Evolutionary conservation across 164 flowering plant species (phyloP).

Genomic region (Vitis riparia): DNA sequence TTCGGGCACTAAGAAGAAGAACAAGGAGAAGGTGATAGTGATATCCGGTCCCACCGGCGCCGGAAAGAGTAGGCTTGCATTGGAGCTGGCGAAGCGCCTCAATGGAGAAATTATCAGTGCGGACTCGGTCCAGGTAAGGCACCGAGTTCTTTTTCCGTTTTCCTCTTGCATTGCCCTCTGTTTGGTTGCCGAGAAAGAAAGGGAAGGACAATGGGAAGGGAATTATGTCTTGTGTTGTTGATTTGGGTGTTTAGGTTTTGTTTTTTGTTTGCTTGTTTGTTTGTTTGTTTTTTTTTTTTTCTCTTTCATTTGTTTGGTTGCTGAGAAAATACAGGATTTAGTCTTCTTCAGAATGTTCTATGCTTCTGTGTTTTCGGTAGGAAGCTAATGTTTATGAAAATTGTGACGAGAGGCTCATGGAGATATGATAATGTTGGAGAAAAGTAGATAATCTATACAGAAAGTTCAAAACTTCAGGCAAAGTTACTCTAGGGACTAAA

Average conservation of each 20-base stretch:
- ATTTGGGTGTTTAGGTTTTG: background rate
- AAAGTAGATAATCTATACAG: too few relatives aligned
- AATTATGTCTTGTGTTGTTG: background rate
- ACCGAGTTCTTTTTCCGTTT: background rate
- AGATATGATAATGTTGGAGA: too few relatives aligned
- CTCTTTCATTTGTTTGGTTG: background rate
- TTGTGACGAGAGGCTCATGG: too few relatives aligned
- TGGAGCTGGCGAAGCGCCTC: slow-evolving; percentile 87
- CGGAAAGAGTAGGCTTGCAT: slow-evolving; percentile 78
- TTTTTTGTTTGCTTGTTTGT: too few relatives aligned
- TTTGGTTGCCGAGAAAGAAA: slow-evolving; percentile 3
- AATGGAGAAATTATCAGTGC: slow-evolving; percentile 96
- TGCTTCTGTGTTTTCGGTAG: too few relatives aligned
- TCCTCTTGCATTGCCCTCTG: background rate
- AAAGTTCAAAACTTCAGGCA: too few relatives aligned
- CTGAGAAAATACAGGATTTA: background rate
- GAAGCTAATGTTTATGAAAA: too few relatives aligned
- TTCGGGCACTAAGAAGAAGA: slow-evolving; percentile 14
- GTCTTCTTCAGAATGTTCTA: too few relatives aligned
- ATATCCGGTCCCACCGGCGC: slow-evolving; percentile 97
- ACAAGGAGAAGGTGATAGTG: slow-evolving; percentile 73
- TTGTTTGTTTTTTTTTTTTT: too few relatives aligned
- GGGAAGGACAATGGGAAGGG: background rate
- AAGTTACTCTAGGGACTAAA: too few relatives aligned
- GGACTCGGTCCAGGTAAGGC: slow-evolving; percentile 88